Percentiles rank a stretch among this genome's conserved stretches.
These are phyloP conservation scores for Aspergillus indologenus DNA, from an alignment of 495 filamentous ascomycete genomes.

Conservation along the genomic window DNA sequence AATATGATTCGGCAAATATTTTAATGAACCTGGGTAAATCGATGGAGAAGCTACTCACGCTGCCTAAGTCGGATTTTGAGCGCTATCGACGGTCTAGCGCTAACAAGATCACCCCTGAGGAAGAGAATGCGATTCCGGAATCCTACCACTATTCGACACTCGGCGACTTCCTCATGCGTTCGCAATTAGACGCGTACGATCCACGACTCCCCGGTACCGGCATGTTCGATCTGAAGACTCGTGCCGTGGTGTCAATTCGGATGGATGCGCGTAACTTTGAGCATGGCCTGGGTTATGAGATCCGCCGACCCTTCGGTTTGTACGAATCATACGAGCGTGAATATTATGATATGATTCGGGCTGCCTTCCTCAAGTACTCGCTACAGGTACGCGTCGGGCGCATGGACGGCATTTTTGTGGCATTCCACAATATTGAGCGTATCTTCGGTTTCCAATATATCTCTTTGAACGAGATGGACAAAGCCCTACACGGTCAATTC, in stretches of 20 bases:
- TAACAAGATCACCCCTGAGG: conserved; percentile 59
- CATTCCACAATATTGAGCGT: conserved; percentile 89
- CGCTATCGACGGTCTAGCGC: conserved; percentile 68
- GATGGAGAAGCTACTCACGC: conserved; percentile 93
- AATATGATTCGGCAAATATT: conserved; percentile 81
- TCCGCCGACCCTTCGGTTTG: conserved; percentile 64
- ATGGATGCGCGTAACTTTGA: conserved; percentile 74
- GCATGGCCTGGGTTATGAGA: conserved; percentile 82
- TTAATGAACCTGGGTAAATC: conserved; percentile 88
- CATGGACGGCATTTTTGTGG: conserved; percentile 99
- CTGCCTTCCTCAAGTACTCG: conserved; percentile 95
- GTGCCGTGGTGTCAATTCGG: conserved; percentile 84
- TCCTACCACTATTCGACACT: conserved; percentile 83
- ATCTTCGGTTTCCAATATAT: conserved; percentile 99
- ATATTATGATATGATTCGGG: conserved; percentile 93
- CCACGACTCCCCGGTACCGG: conserved; percentile 81
- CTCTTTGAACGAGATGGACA: conserved; percentile 80
- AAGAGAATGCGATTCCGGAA: conserved; percentile 64
- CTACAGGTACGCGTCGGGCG: conserved; percentile 93
- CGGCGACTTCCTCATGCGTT: conserved; percentile 92
- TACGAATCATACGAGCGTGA: conserved; percentile 94
- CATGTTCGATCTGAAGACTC: conserved; percentile 96
- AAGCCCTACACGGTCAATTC: conserved; percentile 68
- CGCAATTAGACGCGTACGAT: conserved; percentile 92
- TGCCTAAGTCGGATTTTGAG: conserved; percentile 77